phyloP scores from a whole-genome alignment of 352 stramenopile species.

The Phytophthora niederhauseri region DNA sequence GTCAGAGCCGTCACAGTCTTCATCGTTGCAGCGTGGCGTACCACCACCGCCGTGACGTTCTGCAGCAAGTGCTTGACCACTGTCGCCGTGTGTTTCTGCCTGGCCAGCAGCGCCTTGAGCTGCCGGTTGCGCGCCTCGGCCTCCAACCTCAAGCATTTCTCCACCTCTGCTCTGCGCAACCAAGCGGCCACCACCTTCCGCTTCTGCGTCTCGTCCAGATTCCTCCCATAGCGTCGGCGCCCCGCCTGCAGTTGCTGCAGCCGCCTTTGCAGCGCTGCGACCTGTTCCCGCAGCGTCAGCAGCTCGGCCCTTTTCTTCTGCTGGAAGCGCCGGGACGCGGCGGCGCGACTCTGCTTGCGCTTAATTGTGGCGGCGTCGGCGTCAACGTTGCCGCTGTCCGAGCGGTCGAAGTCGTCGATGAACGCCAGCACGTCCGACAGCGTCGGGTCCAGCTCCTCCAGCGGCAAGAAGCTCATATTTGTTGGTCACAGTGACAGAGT shows the following conservation, averaged over 20 bases:
- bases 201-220: too few relatives aligned
- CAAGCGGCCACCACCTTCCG: too few relatives aligned
- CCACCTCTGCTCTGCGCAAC: not conserved
- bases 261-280: constrained; percentile 4
- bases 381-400: not conserved
- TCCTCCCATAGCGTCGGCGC: too few relatives aligned
- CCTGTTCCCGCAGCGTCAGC: constrained; percentile 13
- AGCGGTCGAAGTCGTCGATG: constrained; percentile 16
- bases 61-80: constrained; percentile 6
- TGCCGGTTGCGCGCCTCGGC: constrained; percentile 18
- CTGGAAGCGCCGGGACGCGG: constrained; percentile 26
- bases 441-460: constrained; percentile 19
- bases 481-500: too few relatives aligned
- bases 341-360: constrained; percentile 19
- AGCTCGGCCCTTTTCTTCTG: constrained; percentile 29
- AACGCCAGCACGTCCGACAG: constrained; percentile 26
- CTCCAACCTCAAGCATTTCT: constrained; percentile 7
- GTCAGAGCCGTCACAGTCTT: not conserved
- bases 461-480: constrained; percentile 21
- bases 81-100: constrained; percentile 12
- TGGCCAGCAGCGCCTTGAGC: constrained; percentile 11
- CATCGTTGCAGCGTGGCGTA: constrained; percentile 1
- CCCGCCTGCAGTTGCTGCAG: constrained; percentile 10
- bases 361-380: not conserved
- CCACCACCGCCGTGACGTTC: constrained; percentile 21